Conservation (phyloP, 306 rosid species). For the Biancaea sappan region DNA sequence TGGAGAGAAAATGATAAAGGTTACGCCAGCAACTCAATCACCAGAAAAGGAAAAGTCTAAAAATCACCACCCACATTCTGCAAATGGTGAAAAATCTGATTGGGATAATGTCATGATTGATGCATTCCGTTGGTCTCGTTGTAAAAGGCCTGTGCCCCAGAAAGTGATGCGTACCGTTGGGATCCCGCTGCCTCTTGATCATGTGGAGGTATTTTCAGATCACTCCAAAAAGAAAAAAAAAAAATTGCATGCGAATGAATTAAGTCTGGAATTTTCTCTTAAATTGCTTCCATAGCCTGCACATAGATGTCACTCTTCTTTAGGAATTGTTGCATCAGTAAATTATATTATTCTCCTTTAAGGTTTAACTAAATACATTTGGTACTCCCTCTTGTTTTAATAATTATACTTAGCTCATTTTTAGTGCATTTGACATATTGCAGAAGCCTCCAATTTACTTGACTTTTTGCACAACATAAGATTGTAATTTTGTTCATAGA, state of each 20-base stretch:
- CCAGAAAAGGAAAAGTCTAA: slow-evolving; percentile 62
- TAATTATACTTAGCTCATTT: too few relatives aligned
- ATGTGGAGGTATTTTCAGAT: slow-evolving; percentile 70
- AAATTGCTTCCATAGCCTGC: too few relatives aligned
- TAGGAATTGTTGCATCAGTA: too few relatives aligned
- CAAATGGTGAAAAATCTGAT: slow-evolving; percentile 72
- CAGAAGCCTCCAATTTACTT: too few relatives aligned
- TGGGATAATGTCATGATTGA: slow-evolving; percentile 62
- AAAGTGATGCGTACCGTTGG: slow-evolving; percentile 75
- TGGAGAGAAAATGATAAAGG: slow-evolving; percentile 80
- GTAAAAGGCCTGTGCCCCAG: slow-evolving; percentile 92
- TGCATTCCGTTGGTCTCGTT: slow-evolving; percentile 86
- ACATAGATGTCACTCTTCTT: too few relatives aligned
- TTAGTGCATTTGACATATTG: too few relatives aligned
- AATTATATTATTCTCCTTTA: too few relatives aligned
- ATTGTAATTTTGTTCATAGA: too few relatives aligned
- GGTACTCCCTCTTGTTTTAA: too few relatives aligned
- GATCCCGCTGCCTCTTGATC: slow-evolving; percentile 84
- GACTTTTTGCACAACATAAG: too few relatives aligned
- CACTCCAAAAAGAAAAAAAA: neutral
- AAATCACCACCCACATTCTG: slow-evolving; percentile 57
- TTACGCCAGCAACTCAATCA: slow-evolving; percentile 50
- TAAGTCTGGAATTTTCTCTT: neutral
- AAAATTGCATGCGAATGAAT: slow-evolving; percentile 1
- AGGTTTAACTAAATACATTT: too few relatives aligned